phyloP scores from a whole-genome alignment of 352 stramenopile genomes.

The Achlya hypogyna region DNA sequence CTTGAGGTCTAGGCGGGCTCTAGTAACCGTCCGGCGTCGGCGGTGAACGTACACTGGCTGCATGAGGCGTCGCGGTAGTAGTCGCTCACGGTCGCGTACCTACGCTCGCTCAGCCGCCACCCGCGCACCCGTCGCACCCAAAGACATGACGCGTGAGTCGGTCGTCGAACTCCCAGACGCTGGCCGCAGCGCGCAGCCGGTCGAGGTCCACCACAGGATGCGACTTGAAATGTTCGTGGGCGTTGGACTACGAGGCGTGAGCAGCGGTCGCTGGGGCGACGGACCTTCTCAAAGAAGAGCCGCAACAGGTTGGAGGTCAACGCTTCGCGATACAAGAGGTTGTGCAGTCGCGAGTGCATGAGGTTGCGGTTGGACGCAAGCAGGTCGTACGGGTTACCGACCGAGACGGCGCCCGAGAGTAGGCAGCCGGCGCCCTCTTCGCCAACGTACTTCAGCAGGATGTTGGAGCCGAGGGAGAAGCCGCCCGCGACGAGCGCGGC shows the following conservation, averaged over 20 bases:
- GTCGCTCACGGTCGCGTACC: conserved; percentile 33
- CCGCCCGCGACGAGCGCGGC: conserved; percentile 36
- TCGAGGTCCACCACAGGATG: conserved; percentile 36
- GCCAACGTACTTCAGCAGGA: conserved; percentile 67
- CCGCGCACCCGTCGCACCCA: background rate
- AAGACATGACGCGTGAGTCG: conserved; percentile 33
- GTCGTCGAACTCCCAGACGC: conserved; percentile 48
- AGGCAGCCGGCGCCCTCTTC: conserved; percentile 32
- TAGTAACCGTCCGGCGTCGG: background rate
- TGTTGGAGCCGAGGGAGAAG: conserved; percentile 66
- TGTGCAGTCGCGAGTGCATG: conserved; percentile 35
- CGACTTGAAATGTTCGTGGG: conserved; percentile 38
- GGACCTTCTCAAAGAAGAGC: conserved; percentile 36
- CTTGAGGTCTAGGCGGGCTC: conserved; percentile 19
- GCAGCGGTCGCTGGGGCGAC: background rate
- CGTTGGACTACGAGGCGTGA: conserved; percentile 33
- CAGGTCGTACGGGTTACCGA: conserved; percentile 68
- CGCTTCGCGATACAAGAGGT: conserved; percentile 38
- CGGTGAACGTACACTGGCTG: background rate
- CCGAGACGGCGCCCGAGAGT: conserved; percentile 42
- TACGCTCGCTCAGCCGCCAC: conserved; percentile 25
- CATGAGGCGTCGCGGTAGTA: conserved; percentile 35
- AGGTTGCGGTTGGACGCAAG: conserved; percentile 38
- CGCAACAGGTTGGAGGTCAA: conserved; percentile 35
- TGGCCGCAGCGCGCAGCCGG: conserved; percentile 26